phyloP scores from a whole-genome alignment of 495 filamentous ascomycete genomes.

The Evernia prunastri region DNA sequence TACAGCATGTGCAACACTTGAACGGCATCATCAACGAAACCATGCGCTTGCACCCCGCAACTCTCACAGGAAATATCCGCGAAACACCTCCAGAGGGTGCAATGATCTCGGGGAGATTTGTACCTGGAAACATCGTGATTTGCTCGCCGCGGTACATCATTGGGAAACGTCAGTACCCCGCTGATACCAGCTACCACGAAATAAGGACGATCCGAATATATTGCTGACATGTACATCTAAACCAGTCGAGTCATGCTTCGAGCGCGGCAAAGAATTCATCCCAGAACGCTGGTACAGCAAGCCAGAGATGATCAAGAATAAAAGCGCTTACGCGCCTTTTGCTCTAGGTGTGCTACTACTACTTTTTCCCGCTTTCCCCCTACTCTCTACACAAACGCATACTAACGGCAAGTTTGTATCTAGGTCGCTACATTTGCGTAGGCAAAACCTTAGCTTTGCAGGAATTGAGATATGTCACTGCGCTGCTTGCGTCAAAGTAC shows the following conservation, averaged over 20 bases:
- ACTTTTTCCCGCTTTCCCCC: too few relatives aligned
- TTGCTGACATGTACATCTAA: too few relatives aligned
- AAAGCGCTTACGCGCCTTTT: not conserved
- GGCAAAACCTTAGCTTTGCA: not conserved
- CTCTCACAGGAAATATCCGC: conserved; percentile 40
- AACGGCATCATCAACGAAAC: conserved; percentile 50
- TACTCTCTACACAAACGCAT: too few relatives aligned
- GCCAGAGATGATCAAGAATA: not conserved
- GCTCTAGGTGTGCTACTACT: too few relatives aligned
- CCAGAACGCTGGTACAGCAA: not conserved
- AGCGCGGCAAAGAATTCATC: not conserved
- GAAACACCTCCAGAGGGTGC: conserved; percentile 30
- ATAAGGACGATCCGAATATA: too few relatives aligned
- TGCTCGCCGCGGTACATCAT: too few relatives aligned
- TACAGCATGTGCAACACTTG: conserved; percentile 36
- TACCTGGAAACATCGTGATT: conserved; percentile 29
- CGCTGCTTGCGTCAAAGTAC: conserved; percentile 26
- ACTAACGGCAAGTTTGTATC: not conserved
- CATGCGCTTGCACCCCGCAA: conserved; percentile 47
- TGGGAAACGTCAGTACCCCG: too few relatives aligned
- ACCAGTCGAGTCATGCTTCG: conserved; percentile 20
- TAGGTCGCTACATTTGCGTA: not conserved
- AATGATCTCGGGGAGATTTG: conserved; percentile 28
- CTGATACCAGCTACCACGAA: too few relatives aligned
- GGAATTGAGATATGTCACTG: not conserved